Base-by-base conservation (phyloP, 1,284 basidiomycete species). In the Flammula alnicola region DNA sequence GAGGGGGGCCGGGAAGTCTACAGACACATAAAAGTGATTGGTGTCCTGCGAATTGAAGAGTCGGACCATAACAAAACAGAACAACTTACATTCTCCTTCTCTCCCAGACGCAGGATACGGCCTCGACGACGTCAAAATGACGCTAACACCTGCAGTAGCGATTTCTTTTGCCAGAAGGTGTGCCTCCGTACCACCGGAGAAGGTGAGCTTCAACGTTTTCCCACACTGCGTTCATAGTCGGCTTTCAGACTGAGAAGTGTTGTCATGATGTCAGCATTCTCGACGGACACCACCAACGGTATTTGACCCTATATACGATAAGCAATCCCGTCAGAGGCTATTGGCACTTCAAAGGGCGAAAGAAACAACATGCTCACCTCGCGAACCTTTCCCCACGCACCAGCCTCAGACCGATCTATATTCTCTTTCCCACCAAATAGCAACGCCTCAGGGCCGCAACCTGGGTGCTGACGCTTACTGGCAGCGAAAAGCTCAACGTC, bases 181-280 rank as follows among this genome's bases (percentile, higher is more conserved):
- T 2, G 85, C 77, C 63, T 91, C 88, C 0, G 78, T 68, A 0
- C 76, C 88, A 1, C 86, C 85, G 7, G 76, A 65, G 49, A 88
- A 72, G 0, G 81, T 77, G 57, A 83, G 58, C 36, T 68, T 67
- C 36, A 80, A 58, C 0, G 48, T 57, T 9, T 67, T 63, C 0
- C 74, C 69, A 0, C 65, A 3, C 62, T 52, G 0, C 57, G 58
- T 29, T 87, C 83, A 20, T 84, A 73, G 50, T 85, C 79, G 19
- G 66, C 62, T 70, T 88, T 86, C 27, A 92, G 72, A 16, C 68
- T 57, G 19, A 92, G 70, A 5, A 93, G 63, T 2, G 80, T 76
- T 0, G 83, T 81, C 58, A 92, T 91, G 44, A 82, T 72, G 62
- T 91, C 86, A 1, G 84, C 85, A 51, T 72, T 81, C 49, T 82